A percentile compares a stretch with the other conserved stretches of the same genome.
phyloP scores from a whole-genome alignment of 495 filamentous ascomycete genomes.

The Diplogelasinospora grovesii region DNA sequence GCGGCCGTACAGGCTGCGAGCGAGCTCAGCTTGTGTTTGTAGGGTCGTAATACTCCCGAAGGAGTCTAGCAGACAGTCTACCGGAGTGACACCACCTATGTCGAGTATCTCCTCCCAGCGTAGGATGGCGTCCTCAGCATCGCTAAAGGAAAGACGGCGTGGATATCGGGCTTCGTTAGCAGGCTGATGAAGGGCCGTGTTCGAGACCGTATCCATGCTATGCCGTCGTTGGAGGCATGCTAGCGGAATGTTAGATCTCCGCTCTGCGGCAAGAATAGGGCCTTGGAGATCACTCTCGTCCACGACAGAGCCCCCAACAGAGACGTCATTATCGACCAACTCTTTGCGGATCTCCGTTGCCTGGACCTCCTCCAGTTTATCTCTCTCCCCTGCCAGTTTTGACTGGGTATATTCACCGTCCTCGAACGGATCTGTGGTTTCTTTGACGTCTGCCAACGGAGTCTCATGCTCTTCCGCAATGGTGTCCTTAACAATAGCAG shows the following conservation, averaged over 20 bases:
- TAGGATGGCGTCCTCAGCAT: conserved; percentile 83
- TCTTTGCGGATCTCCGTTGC: conserved; percentile 18
- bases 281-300: conserved; percentile 40
- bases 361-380: conserved; percentile 4
- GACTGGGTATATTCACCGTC: too few species aligned
- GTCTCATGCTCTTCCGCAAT: conserved; percentile 4
- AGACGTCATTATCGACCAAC: conserved; percentile 20
- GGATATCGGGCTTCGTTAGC: conserved; percentile 63
- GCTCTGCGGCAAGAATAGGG: conserved; percentile 31
- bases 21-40: conserved; percentile 43
- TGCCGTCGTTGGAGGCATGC: conserved; percentile 38
- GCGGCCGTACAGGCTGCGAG: conserved; percentile 49
- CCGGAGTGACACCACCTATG: conserved; percentile 13
- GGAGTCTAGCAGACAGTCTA: not conserved
- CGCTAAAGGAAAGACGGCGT: conserved; percentile 78
- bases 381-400: conserved; percentile 4
- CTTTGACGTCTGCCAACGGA: not conserved
- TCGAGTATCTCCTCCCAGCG: conserved; percentile 52
- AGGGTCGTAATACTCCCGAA: too few species aligned
- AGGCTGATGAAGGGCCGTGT: conserved; percentile 20
- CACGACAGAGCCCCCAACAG: conserved; percentile 35
- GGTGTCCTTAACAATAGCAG: not conserved
- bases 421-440: too few species aligned
- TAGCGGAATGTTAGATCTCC: conserved; percentile 15
- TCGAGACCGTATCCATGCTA: conserved; percentile 37